Percentiles rank a stretch among this genome's conserved stretches.
Evolutionary conservation across 2,329 filamentous ascomycete species (phyloP).

Genomic region (Ophiocordyceps camponoti-floridani): DNA sequence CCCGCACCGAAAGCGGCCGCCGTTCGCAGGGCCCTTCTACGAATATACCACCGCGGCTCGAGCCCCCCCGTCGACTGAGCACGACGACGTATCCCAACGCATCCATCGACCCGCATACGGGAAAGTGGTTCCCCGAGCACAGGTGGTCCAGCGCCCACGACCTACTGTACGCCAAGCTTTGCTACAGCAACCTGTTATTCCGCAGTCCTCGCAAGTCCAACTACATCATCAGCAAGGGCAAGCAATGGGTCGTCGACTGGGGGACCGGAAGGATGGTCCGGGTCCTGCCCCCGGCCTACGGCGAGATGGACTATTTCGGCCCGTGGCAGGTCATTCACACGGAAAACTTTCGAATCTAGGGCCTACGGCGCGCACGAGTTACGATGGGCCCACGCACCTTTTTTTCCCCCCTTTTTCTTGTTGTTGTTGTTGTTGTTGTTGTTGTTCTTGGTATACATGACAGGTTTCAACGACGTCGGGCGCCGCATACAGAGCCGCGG

Average conservation of each 20-base stretch:
- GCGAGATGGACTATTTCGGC: constrained; percentile 28
- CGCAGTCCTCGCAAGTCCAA: constrained; percentile 39
- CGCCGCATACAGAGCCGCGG: no score
- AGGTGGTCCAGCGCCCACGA: constrained; percentile 37
- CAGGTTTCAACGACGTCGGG: no score
- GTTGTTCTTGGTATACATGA: no score
- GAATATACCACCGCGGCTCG: constrained; percentile 11
- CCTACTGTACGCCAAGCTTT: constrained; percentile 40
- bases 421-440: no score
- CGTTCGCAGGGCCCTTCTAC: no score
- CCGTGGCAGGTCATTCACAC: constrained; percentile 31
- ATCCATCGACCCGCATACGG: constrained; percentile 27
- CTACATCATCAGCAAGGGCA: constrained; percentile 36
- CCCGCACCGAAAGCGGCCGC: not conserved
- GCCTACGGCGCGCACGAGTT: not conserved
- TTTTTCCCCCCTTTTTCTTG: no score
- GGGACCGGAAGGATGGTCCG: constrained; percentile 34
- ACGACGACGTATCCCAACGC: constrained; percentile 26
- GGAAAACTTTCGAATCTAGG: constrained; percentile 27
- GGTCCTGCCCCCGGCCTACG: constrained; percentile 35
- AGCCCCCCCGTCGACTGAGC: constrained; percentile 20
- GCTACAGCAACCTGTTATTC: constrained; percentile 39
- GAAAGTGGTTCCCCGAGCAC: constrained; percentile 38
- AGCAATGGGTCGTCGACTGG: constrained; percentile 43
- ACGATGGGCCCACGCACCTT: no score